Percentiles rank a stretch among this genome's conserved stretches.
These are phyloP conservation scores for Arthrobotrys sinensis DNA, from an alignment of 2,329 filamentous ascomycete genomes.

Conservation along the genomic window DNA sequence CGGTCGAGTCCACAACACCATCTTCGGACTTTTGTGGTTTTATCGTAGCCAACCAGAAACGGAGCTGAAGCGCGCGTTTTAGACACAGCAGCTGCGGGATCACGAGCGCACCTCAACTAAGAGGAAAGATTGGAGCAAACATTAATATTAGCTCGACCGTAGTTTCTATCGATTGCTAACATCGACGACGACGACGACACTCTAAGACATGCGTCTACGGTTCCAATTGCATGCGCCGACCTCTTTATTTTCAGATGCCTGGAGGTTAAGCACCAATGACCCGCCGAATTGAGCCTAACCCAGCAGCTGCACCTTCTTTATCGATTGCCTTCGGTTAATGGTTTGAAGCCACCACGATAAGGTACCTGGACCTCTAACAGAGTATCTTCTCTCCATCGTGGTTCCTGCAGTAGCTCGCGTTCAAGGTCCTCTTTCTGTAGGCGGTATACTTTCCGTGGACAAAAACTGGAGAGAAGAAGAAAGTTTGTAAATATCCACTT, in stretches of 20 bases:
- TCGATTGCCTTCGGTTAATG: constrained; percentile 58
- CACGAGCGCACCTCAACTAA: constrained; percentile 53
- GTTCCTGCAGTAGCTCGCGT: constrained; percentile 58
- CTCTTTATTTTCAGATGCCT: constrained; percentile 43
- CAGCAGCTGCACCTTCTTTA: constrained; percentile 43
- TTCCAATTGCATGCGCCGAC: constrained; percentile 21
- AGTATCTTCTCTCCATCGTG: constrained; percentile 34
- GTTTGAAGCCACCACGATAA: constrained; percentile 55
- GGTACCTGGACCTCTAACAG: constrained; percentile 29
- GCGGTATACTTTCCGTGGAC: constrained; percentile 28
- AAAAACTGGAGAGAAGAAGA: constrained; percentile 36
- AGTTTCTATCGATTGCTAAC: constrained; percentile 39
- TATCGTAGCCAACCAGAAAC: constrained; percentile 47
- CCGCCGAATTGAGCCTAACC: constrained; percentile 53
- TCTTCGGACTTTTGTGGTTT: constrained; percentile 40
- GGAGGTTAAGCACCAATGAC: constrained; percentile 33
- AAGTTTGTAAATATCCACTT: constrained; percentile 41
- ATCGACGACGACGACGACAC: constrained; percentile 20
- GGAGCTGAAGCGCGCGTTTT: constrained; percentile 59
- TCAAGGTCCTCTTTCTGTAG: constrained; percentile 32
- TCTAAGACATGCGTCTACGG: constrained; percentile 61
- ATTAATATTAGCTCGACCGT: constrained; percentile 48
- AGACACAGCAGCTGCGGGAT: constrained; percentile 49
- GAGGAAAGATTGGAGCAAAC: constrained; percentile 60
- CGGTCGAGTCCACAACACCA: constrained; percentile 47